Percentiles rank a stretch among this genome's conserved stretches.
phyloP scores from a whole-genome alignment of 2,329 filamentous ascomycete genomes.

The Rhynchosporium secalis region DNA sequence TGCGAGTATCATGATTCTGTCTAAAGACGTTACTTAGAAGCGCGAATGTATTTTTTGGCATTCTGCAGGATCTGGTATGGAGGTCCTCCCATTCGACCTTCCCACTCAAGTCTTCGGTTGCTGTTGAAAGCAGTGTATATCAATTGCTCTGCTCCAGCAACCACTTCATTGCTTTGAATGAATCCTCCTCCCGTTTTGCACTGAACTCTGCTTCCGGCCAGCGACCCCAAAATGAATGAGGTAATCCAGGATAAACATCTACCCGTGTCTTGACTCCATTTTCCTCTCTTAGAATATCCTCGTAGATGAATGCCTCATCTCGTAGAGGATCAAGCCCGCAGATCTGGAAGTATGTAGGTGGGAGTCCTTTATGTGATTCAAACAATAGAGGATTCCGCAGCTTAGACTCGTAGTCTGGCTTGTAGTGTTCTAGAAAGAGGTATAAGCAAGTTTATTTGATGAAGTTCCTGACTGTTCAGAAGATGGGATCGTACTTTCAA shows the following conservation, averaged over 20 bases:
- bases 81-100: neutral
- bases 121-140: neutral
- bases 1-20: too few species aligned
- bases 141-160: conserved; percentile 24
- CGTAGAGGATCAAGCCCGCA: conserved; percentile 37
- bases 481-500: conserved; percentile 29
- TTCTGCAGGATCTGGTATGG: too few species aligned
- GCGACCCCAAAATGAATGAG: conserved; percentile 39
- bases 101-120: neutral
- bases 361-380: conserved; percentile 41
- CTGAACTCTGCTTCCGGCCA: conserved; percentile 35
- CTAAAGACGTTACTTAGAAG: too few species aligned
- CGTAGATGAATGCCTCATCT: conserved; percentile 51
- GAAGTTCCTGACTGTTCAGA: too few species aligned
- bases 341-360: conserved; percentile 45
- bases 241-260: conserved; percentile 39
- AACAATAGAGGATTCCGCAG: conserved; percentile 41
- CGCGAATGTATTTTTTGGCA: too few species aligned
- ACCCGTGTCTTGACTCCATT: conserved; percentile 36
- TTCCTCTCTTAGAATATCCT: conserved; percentile 47
- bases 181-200: conserved; percentile 34
- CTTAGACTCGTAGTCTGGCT: conserved; percentile 35
- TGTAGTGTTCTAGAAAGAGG: conserved; percentile 35
- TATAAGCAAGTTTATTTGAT: neutral
- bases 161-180: conserved; percentile 26